phyloP scores from a whole-genome alignment of 139 green algal genomes.

The Chlamydomonas urium region DNA sequence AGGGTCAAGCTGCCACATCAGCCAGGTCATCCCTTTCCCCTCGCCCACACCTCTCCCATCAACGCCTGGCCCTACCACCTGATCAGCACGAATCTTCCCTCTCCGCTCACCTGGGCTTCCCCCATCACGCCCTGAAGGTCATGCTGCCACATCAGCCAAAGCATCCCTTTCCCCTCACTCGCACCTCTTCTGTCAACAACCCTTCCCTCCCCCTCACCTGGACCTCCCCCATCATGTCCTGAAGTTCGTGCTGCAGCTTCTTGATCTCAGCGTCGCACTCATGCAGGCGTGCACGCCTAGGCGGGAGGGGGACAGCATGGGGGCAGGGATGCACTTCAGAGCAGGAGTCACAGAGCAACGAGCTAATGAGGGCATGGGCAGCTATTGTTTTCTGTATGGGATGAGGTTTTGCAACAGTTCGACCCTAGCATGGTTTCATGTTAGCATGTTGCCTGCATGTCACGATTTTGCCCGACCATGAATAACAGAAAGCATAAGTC shows the following conservation, averaged over 20 bases:
- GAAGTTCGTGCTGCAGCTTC: not conserved
- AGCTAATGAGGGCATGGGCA: not conserved
- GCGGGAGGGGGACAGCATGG: too few relatives aligned
- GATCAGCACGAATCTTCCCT: not conserved
- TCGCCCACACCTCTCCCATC: not conserved
- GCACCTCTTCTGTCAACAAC: not conserved
- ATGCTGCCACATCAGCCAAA: not conserved
- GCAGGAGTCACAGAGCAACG: not conserved
- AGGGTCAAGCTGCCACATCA: not conserved
- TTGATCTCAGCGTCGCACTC: conserved; percentile 80
- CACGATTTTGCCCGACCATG: too few relatives aligned
- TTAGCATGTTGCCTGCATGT: too few relatives aligned
- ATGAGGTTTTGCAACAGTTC: too few relatives aligned
- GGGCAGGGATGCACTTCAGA: too few relatives aligned
- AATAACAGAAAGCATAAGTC: too few relatives aligned
- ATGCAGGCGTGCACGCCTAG: conserved; percentile 45
- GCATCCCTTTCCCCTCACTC: not conserved
- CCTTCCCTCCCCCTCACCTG: not conserved
- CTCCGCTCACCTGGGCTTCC: not conserved
- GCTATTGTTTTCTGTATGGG: too few relatives aligned
- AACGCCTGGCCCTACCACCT: not conserved
- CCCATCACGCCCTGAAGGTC: not conserved
- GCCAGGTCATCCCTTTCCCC: not conserved
- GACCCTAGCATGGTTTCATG: too few relatives aligned
- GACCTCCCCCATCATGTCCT: not conserved